These are phyloP conservation scores for Physcomitrellopsis africana DNA, from an alignment of 225 moss, liverwort and hornwort genomes.

Conservation along the genomic window DNA sequence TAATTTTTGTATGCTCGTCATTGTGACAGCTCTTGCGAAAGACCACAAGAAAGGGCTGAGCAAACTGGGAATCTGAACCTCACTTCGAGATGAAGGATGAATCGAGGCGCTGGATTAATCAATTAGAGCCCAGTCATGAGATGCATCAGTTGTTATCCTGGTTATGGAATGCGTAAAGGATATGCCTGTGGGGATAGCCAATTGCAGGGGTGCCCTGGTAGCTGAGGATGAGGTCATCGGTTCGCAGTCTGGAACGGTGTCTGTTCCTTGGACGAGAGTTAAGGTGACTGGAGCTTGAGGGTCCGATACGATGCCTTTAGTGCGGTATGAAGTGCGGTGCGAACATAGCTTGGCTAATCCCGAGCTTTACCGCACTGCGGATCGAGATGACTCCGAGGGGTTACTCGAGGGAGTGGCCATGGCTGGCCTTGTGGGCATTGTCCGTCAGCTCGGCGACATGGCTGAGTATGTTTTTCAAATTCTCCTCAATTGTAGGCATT, in stretches of 20 bases:
- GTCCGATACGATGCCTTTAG: slow-evolving; percentile 72
- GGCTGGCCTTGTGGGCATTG: slow-evolving; percentile 94
- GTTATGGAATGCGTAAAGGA: slow-evolving; percentile 16
- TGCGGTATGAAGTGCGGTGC: slow-evolving; percentile 95
- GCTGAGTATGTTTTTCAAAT: slow-evolving; percentile 71
- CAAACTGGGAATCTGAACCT: background rate
- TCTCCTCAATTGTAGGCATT: background rate
- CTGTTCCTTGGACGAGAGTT: slow-evolving; percentile 4
- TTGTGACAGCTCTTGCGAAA: slow-evolving; percentile 23
- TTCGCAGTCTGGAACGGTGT: slow-evolving; percentile 20
- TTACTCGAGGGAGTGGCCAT: slow-evolving; percentile 95
- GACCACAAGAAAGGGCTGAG: background rate
- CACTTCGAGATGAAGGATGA: slow-evolving; percentile 29
- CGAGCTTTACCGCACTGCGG: slow-evolving; percentile 81
- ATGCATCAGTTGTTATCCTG: slow-evolving; percentile 19
- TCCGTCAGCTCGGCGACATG: slow-evolving; percentile 95
- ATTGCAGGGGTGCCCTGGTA: slow-evolving; percentile 22
- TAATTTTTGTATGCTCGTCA: background rate
- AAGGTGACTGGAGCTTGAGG: slow-evolving; percentile 33
- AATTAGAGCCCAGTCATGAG: slow-evolving; percentile 7
- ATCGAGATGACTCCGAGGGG: slow-evolving; percentile 89
- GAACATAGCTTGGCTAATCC: slow-evolving; percentile 98
- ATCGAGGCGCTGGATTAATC: background rate
- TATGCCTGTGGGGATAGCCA: slow-evolving; percentile 22
- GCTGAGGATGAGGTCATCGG: slow-evolving; percentile 31